Base-by-base conservation (phyloP, 1,139 yeast genomes). In the Lodderomyces pseudojiufengensis region DNA sequence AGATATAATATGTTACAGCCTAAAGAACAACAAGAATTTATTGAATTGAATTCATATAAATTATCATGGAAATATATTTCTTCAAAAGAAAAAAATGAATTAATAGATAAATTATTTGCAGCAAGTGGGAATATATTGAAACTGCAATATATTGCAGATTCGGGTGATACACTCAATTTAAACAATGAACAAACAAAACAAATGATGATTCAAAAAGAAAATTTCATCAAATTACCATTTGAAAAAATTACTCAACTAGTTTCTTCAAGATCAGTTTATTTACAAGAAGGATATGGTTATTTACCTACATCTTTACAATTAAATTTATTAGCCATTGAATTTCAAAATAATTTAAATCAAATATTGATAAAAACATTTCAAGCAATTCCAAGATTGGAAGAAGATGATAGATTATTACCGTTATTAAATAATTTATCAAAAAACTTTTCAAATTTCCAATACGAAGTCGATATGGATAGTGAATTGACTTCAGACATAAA, bases 371-470 rank as follows among this genome's bases (percentile, higher is more conserved):
- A 70, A 39, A 86, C 97, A 0, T 83, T 87, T 49, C 84, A 84
- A 49, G 74, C 84, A 16, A 63, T 90, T 37, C 95, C 97, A 3
- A 70, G 94, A 13, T 65, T 92, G 38, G 96, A 88, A 51, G 97
- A 92, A 61, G 97, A 90, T 53, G 95, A 88, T 54, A 70, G 99
- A 41, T 61, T 92, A 32, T 63, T 87, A 31, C 97, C 97, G 0
- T 76, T 94, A 21, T 67, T 92, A 42, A 78, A 79, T 52, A 88
- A 88, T 51, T 61, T 92, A 37, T 78, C 95, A 0, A 73, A 76
- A 28, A 95, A 94, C 39, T 86, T 84, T 54, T 68, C 80, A 2
- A 70, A 75, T 43, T 56, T 74, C 43, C 80, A 82, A 47, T 80
- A 76, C 45, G 72, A 66, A 33, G 43, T 51, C 10, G 49, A 49